Base-by-base conservation (phyloP, 345 rosid genomes). In the Eucalyptus lansdowneana region DNA sequence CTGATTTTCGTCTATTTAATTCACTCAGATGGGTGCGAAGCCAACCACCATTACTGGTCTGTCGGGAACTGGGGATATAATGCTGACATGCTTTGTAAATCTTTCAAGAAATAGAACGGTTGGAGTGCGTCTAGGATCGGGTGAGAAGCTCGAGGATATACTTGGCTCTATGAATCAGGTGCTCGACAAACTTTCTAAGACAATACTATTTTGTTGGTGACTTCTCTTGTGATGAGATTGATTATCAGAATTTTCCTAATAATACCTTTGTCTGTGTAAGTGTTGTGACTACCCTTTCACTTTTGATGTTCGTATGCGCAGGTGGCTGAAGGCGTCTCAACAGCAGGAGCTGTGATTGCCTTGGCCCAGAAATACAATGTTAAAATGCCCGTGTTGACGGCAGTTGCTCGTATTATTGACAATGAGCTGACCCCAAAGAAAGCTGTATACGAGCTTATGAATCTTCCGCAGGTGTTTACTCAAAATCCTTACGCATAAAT, bases 311-410 rank as follows among this genome's bases (percentile, higher is more conserved):
- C 15, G 6, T n/a, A 37, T 69, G 42, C 42, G 8, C 88, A 97
- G 99, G 99, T 97, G 62, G 99, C 99, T 27, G 99, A 97, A 93
- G 99, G 99, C 54, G 96, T 97, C 89, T 94, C 99, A 86, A 97
- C 99, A 3, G 99, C 99, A 2, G 99, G 99, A 87, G 99, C 99
- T 72, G 99, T 96, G 83, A 94, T 96, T 92, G 97, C 99, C 80
- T 91, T 96, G 93, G 99, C 99, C 88, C 98, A 97, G 94, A 97
- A 97, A 93, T 97, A 96, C 90, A 96, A 96, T 50, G 99, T 96
- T 88, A 95, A 97, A 93, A 93, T 97, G 93, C 99, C 97, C 3
- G 98, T 97, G 89, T 91, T 97, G 92, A 96, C 99, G 87, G 99
- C 99, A 62, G 99, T 97, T 76, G 99, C 97, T 86, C 95, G 97